Base-by-base conservation (phyloP, 2,329 filamentous ascomycete species). In the Pseudocercospora pini-densiflorae region DNA sequence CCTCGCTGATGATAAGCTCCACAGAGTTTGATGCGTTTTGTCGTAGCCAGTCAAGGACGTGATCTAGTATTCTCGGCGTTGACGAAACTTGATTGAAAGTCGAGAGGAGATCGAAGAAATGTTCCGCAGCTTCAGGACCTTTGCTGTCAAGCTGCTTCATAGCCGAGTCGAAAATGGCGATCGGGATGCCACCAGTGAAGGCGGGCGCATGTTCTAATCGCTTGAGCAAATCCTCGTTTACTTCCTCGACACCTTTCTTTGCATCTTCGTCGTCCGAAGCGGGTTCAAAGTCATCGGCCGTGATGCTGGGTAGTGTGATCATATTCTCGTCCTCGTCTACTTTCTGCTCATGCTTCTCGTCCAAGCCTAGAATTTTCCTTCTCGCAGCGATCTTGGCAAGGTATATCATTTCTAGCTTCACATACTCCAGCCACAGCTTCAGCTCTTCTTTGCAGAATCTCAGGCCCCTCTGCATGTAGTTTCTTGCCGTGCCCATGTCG, bases 351-450 rank as follows among this genome's bases (percentile, higher is more conserved):
- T 83, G 82, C 55, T 76, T 81, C 71, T 77, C 79, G 70, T 90
- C 88, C 64, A 92, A 77, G 3, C 89, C 89, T 64, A 92, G 77
- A 62, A 92, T 87, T 72, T 85, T 85, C 79, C 90, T 89, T 77
- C 93, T 88, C 67, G 88, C 88, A 65, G 92, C 89, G 75, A 98
- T 88, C 81, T 92, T 93, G 60, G 87, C 88, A 63, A 98, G 84
- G 84, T 97, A 98, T 69, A 95, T 90, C 88, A 97, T 93, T 83
- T 99, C 95, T 75, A 94, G 86, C 76, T 92, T 90, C 8, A 92
- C 91, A 77, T 97, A 98, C 80, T 97, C 92, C 36, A 97, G 77
- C 93, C 94, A 99, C 60, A 99, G 79, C 19, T 84, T 83, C 69
- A 85, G 88, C 55, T 91, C 90, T 58, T 83, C 87, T 60, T 90